Conservation (phyloP, 306 rosid genomes). For the Oemleria cerasiformis region DNA sequence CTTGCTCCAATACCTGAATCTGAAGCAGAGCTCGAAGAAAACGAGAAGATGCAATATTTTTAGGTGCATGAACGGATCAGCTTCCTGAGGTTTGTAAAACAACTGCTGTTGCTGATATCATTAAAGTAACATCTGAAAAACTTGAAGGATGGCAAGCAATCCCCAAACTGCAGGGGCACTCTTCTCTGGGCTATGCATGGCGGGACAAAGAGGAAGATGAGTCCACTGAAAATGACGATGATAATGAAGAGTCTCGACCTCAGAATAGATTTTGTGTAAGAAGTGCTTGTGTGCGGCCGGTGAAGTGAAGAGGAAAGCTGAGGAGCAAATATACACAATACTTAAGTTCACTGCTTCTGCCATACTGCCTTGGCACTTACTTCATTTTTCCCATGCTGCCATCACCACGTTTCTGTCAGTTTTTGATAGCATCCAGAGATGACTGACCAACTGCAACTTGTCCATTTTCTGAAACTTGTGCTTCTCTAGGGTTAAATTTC, state of each 20-base stretch:
- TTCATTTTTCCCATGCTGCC: conserved; percentile 89
- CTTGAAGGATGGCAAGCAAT: conserved; percentile 79
- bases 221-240: conserved; percentile 72
- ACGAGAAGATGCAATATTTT: conserved; percentile 29
- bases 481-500: conserved; percentile 55
- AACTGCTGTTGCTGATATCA: too few relatives aligned
- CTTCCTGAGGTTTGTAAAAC: too few relatives aligned
- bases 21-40: conserved; percentile 78
- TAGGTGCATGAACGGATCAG: conserved; percentile 27
- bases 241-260: conserved; percentile 65
- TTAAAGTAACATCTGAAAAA: conserved; percentile 38
- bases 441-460: conserved; percentile 55
- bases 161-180: conserved; percentile 93
- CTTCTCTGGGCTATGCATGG: conserved; percentile 73
- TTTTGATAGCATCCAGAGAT: conserved; percentile 75
- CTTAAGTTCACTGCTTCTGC: too few relatives aligned
- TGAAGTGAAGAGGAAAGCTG: conserved; percentile 61
- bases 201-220: conserved; percentile 90
- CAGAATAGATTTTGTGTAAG: conserved; percentile 72
- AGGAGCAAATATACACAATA: background rate
- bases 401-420: conserved; percentile 80
- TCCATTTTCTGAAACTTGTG: conserved; percentile 47
- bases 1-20: conserved; percentile 95
- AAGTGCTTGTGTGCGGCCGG: conserved; percentile 71
- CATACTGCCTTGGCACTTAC: conserved; percentile 66